Evolutionary conservation across 768 basidiomycete species (phyloP), one percentile per base, ranked within the genome.

Genomic region (Xerocomus spinulosus): DNA sequence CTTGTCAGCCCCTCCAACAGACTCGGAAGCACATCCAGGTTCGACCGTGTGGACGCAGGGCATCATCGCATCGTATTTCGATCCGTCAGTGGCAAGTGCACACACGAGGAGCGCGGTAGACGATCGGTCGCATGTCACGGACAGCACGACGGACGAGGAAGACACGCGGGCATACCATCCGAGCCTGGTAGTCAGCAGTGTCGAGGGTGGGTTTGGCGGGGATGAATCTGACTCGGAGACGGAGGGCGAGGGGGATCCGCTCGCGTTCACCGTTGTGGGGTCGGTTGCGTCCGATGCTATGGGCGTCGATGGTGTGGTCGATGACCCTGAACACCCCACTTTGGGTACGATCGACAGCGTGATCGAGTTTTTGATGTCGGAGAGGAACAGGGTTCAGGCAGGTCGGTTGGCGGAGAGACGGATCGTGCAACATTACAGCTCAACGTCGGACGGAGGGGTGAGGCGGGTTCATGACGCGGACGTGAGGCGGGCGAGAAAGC

Each of bases 341-440:
- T 67, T 91, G 13, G 88, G 88, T 0, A 77, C 79, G 44, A 74
- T 91, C 14, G 85, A 85, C 49, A 80, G 81, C 50, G 85, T 84
- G 0, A 72, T 91, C 13, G 78, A 77, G n/a, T 91, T 88, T 51
- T 73, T 89, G 42, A 84, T 82, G 35, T 80, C 79, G 9, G 87
- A 90, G 61, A 73, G 85, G 46, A 80, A 78, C 29, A 73, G 75
- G 51, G 73, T 79, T 53, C 75, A 71, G 36, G 82, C 80, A 7
- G 61, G 68, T 35, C 55, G 63, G 21, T 55, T 56, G 62, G 44
- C 62, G 46, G 64, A 58, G 51, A 52, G 55, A 32, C 62, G 62
- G 52, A 49, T 61, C 29, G 38, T 53, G 0, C 57, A 54, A 26
- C 55, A 64, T 33, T 62, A 66, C 30, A 67, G 67, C 12, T 67